A percentile compares a stretch with the other conserved stretches of the same genome.
phyloP scores from a whole-genome alignment of 2,329 filamentous ascomycete genomes.

The Penicillium rolfsii region DNA sequence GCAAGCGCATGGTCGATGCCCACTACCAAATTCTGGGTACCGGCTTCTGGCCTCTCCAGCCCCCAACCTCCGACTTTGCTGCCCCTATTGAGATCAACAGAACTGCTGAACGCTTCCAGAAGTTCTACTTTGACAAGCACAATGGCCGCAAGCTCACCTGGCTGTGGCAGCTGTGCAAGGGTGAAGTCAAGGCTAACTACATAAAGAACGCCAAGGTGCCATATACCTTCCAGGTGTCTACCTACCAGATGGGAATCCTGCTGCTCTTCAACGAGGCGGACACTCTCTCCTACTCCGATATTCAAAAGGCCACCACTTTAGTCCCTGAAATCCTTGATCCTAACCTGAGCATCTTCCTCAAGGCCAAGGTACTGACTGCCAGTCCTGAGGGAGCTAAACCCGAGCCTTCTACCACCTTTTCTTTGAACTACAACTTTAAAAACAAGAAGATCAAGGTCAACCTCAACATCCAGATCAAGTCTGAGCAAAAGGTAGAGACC shows the following conservation, averaged over 20 bases:
- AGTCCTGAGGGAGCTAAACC: constrained; percentile 74
- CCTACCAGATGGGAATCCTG: constrained; percentile 96
- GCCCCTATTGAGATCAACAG: constrained; percentile 82
- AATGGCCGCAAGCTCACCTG: constrained; percentile 95
- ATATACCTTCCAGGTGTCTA: constrained; percentile 95
- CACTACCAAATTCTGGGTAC: constrained; percentile 93
- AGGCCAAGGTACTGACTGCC: constrained; percentile 84
- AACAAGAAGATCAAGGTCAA: constrained; percentile 98
- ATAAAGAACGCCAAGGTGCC: constrained; percentile 86
- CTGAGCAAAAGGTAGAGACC: constrained; percentile 93
- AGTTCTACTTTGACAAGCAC: constrained; percentile 95
- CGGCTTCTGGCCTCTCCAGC: constrained; percentile 92
- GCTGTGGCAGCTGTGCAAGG: constrained; percentile 98
- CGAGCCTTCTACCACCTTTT: constrained; percentile 76
- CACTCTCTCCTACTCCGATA: constrained; percentile 82
- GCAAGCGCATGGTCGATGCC: constrained; percentile 76
- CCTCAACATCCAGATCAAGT: constrained; percentile 90
- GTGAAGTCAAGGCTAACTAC: constrained; percentile 92
- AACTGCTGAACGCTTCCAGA: constrained; percentile 85
- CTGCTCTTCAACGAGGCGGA: constrained; percentile 93
- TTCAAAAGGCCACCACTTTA: constrained; percentile 77
- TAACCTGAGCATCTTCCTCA: constrained; percentile 81
- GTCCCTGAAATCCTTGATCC: constrained; percentile 83
- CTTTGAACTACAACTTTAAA: constrained; percentile 93
- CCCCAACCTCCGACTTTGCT: constrained; percentile 85